Base-by-base conservation (phyloP, 2,329 filamentous ascomycete genomes). In the Cercospora canescens region DNA sequence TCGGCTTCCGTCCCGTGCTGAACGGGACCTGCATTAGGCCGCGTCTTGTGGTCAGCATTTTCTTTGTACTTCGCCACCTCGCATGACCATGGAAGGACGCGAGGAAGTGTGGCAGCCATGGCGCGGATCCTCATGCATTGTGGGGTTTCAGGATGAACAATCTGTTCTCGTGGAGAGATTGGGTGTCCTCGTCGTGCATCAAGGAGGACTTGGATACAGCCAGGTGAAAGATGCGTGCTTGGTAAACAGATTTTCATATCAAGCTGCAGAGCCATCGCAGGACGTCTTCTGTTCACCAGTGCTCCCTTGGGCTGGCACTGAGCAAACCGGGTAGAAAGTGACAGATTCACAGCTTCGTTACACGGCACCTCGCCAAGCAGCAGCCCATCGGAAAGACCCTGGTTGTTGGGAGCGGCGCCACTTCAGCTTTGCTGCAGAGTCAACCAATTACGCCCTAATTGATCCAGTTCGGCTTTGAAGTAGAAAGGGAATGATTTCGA, bases 61-160 rank as follows among this genome's bases (percentile, higher is more conserved):
- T 21, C 7, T 32, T 18, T 32, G 52, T 55, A 18, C 45, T 24
- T 50, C 45, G 45, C 21, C 34, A 18, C 45, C 45, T 50, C 45
- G 45, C 21, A 50, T 50, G 45, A 28, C 14, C 24, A 28, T 50
- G 45, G 45, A 18, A 6, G 3, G 16, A 41, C 24, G 45, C 21
- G 45, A 50, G 45, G 45, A 50, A 34, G 52, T 55, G 52, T 55
- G 52, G 52, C 52, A 55, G 52, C 52, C 52, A 55, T 21, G 28
- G 18, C 4, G 21, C 21, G 11, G 41, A 24, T 8, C 16, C 21
- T 14, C 21, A 50, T 24, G 45, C 4, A 12, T 35, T 35, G 32
- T 35, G 32, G 32, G 45, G 45, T 50, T 50, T 50, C 45, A 45
- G 18, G 3, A 45, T 45, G 39, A 45, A 11, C 21, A 18, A 8